phyloP scores from a whole-genome alignment of 768 basidiomycete genomes.

The Candolleomyces efflorescens region DNA sequence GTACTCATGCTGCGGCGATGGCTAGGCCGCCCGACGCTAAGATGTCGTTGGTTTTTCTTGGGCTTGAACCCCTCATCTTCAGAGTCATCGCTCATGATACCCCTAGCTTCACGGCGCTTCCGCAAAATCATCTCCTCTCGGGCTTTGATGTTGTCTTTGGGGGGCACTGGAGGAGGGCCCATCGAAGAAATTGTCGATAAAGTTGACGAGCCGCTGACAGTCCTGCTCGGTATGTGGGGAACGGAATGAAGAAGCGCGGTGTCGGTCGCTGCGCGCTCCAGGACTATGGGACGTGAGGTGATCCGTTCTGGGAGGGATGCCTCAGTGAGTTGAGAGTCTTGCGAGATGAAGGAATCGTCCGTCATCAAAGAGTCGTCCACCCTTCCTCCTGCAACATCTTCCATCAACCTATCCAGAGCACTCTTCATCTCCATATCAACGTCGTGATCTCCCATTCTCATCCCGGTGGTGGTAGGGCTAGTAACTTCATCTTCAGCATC shows the following conservation, averaged over 20 bases:
- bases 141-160: conserved; percentile 61
- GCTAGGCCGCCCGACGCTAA: conserved; percentile 47
- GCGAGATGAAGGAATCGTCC: conserved; percentile 33
- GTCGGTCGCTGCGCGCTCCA: conserved; percentile 53
- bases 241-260: conserved; percentile 35
- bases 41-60: conserved; percentile 21
- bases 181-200: conserved; percentile 17
- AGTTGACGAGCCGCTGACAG: conserved; percentile 38
- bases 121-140: conserved; percentile 70
- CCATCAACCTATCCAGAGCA: conserved; percentile 69
- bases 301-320: conserved; percentile 9
- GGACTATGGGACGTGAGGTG: conserved; percentile 21
- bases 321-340: conserved; percentile 16
- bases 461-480: conserved; percentile 14
- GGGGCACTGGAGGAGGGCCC: conserved; percentile 41
- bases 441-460: conserved; percentile 47
- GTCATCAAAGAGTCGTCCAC: conserved; percentile 40
- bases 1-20: conserved; percentile 75
- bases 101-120: conserved; percentile 60
- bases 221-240: conserved; percentile 36
- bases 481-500: background rate
- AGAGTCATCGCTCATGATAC: conserved; percentile 45
- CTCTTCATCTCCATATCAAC: conserved; percentile 70
- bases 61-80: too few relatives aligned
- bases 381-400: conserved; percentile 49